Base-by-base conservation (phyloP, 1,284 basidiomycete species). In the Porogramme epimiltina region DNA sequence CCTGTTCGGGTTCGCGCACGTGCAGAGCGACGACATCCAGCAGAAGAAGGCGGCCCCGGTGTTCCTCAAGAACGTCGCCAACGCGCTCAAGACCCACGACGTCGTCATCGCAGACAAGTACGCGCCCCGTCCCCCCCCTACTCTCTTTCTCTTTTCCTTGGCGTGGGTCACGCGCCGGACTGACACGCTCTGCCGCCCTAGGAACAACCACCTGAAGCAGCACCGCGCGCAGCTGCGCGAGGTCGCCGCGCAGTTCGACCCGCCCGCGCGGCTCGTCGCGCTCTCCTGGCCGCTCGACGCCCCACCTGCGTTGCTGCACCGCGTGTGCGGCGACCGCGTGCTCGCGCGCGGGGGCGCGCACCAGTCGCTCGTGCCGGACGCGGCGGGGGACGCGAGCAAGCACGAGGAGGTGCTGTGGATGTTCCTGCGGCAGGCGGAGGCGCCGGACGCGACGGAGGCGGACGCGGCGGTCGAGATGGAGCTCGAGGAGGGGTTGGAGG, bases 71-170 rank as follows among this genome's bases (percentile, higher is more conserved):
- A 93, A 91, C 55, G 87, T 98, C 33, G 69, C 75, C 9, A 68
- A 76, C 0, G 73, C 91, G 1, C 74, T 96, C 20, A 67, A 80
- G 50, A 78, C 67, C 0, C 72, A 90, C 47, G 77, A 90, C 48
- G 83, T 95, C 0, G 95, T 97, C 10, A 91, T 91, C 55, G 93
- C 94, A 18, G 95, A 97, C 70, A 91, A 89, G 93, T 92, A 62
- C 47, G 83, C 47, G n/a, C n/a, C n/a, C 50, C 18, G 33, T 23
- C 45, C 47, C 10, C 39, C 24, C 38, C 6, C 38, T 13, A 11
- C 11, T 25, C 52, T 11, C 22, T 18, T 13, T 4, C 8, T 13
- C 39, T 28, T 3, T 19, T 10, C n/a, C 3, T 4, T 5, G 10
- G 5, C 20, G 20, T 16, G n/a, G 8, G 13, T 31, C 28, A 31